Percentiles rank a stretch among this genome's conserved stretches.
phyloP scores from a whole-genome alignment of 2,329 filamentous ascomycete species.

The Mycogone perniciosa region DNA sequence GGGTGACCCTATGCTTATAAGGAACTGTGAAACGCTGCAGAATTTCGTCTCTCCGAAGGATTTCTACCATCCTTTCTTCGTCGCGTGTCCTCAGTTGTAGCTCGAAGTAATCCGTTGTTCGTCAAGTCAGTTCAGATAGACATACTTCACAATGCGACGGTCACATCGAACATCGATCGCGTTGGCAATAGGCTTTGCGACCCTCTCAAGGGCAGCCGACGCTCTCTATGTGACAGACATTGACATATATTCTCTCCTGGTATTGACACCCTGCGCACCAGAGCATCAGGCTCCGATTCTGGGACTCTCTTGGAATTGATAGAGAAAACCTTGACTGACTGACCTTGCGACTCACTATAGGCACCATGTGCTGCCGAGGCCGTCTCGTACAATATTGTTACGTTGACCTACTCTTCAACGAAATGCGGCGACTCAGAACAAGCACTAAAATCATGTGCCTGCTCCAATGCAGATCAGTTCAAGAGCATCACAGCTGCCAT shows the following conservation, averaged over 20 bases:
- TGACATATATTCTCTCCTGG: conserved; percentile 35
- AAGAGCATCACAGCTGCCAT: conserved; percentile 33
- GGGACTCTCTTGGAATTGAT: not conserved
- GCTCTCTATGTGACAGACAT: conserved; percentile 42
- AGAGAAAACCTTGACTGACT: not conserved
- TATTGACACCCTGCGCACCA: conserved; percentile 15
- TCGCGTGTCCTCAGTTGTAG: not conserved
- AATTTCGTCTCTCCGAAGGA: not conserved
- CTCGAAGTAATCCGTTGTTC: not conserved
- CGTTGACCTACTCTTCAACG: conserved; percentile 32
- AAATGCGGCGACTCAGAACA: conserved; percentile 37
- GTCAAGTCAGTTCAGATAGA: not conserved
- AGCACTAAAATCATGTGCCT: conserved; percentile 46
- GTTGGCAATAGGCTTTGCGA: not conserved
- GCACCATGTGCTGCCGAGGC: conserved; percentile 45
- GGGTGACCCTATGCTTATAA: not conserved
- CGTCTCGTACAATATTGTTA: conserved; percentile 37
- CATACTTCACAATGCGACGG: conserved; percentile 2
- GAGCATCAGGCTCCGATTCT: not conserved
- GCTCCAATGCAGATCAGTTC: conserved; percentile 39
- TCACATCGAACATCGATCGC: conserved; percentile 2
- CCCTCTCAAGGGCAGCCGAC: conserved; percentile 12
- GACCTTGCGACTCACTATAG: conserved; percentile 27
- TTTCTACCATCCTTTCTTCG: too few species aligned
- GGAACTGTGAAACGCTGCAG: not conserved